These are phyloP conservation scores for Diaporthe sp. DNA, from an alignment of 2,329 filamentous ascomycete genomes.

Conservation along the genomic window DNA sequence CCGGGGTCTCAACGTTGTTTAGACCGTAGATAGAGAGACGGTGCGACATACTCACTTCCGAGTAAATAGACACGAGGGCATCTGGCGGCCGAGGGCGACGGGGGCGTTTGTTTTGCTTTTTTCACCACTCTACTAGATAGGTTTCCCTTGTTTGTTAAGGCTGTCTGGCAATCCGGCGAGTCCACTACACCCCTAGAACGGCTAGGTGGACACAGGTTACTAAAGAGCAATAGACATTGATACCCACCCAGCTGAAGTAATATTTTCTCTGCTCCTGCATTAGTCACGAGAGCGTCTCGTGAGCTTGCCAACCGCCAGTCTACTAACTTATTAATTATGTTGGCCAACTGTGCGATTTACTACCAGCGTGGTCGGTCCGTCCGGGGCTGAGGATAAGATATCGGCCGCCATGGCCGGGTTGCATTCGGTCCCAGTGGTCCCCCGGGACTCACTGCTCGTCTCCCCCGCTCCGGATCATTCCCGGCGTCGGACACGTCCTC, in stretches of 20 bases:
- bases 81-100: neutral
- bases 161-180: neutral
- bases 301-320: neutral
- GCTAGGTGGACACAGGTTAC: neutral
- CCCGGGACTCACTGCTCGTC: neutral
- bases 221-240: slow-evolving; percentile 22
- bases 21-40: slow-evolving; percentile 50
- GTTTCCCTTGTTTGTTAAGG: slow-evolving; percentile 17
- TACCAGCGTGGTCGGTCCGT: slow-evolving; percentile 3
- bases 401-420: neutral
- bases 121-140: slow-evolving; percentile 1
- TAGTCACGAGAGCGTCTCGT: neutral
- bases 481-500: neutral
- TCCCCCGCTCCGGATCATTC: neutral
- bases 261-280: neutral
- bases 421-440: neutral
- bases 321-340: neutral
- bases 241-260: neutral
- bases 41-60: neutral
- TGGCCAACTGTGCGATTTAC: neutral
- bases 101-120: neutral
- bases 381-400: slow-evolving; percentile 12
- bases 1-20: slow-evolving; percentile 61
- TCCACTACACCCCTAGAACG: neutral
- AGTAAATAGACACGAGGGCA: neutral